Evolutionary conservation across 495 filamentous ascomycete species (phyloP).

Genomic region (Thermochaetoides thermophila): DNA sequence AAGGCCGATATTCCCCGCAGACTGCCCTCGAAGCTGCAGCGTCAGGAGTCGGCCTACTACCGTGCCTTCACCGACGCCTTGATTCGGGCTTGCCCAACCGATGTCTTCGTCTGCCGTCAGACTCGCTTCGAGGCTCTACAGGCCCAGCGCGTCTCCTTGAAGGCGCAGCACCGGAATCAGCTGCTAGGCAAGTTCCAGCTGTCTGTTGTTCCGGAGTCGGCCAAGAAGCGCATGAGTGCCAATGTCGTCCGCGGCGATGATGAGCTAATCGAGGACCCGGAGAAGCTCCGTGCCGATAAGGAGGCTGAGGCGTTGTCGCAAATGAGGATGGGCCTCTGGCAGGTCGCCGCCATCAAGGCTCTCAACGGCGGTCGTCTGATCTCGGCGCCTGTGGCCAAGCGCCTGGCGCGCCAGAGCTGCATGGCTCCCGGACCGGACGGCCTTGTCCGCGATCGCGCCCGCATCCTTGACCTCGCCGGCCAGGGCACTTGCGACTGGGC

Average conservation of each 20-base stretch:
- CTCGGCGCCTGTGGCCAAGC: conserved; percentile 54
- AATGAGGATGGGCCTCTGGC: conserved; percentile 61
- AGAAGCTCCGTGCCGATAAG: conserved; percentile 54
- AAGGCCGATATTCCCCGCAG: conserved; percentile 30
- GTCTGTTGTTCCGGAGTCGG: conserved; percentile 37
- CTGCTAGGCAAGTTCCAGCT: conserved; percentile 65
- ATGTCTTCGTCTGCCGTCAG: conserved; percentile 70
- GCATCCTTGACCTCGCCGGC: conserved; percentile 82
- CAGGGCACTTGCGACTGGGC: conserved; percentile 83
- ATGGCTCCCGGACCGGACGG: conserved; percentile 27
- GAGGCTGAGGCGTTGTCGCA: conserved; percentile 67
- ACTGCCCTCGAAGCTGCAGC: conserved; percentile 30
- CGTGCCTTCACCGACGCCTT: conserved; percentile 66
- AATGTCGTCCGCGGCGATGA: conserved; percentile 45
- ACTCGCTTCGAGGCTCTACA: conserved; percentile 82
- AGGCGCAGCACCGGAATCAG: conserved; percentile 50
- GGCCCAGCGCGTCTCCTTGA: conserved; percentile 54
- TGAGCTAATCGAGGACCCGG: conserved; percentile 35
- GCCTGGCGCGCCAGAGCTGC: conserved; percentile 36
- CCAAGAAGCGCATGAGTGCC: conserved; percentile 42
- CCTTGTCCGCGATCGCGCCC: conserved; percentile 33
- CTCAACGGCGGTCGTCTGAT: conserved; percentile 73
- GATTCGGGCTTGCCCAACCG: conserved; percentile 41
- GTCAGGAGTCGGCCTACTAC: conserved; percentile 76
- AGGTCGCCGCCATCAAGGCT: conserved; percentile 59